These are phyloP conservation scores for Pseudogymnoascus sp. DNA, from an alignment of 2,329 filamentous ascomycete species.

Conservation along the genomic window DNA sequence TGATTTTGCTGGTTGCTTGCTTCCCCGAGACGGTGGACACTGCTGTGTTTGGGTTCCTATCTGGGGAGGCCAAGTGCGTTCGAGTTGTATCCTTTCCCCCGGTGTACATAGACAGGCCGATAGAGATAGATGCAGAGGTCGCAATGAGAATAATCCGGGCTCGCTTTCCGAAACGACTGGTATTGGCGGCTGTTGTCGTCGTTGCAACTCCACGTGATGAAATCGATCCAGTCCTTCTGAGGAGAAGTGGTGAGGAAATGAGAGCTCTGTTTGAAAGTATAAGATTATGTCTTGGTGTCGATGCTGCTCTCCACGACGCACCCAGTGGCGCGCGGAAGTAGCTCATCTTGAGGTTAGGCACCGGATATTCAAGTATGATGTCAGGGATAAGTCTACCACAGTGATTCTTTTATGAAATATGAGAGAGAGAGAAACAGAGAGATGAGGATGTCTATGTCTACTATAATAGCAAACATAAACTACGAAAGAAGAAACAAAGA, in stretches of 20 bases:
- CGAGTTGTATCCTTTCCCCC: background rate
- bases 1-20: background rate
- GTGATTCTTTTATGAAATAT: background rate
- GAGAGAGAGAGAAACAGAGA: background rate
- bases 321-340: background rate
- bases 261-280: background rate
- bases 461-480: background rate
- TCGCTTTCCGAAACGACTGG: background rate
- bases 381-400: background rate
- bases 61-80: background rate
- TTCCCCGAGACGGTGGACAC: conserved; percentile 1
- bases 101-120: background rate
- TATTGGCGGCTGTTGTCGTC: background rate
- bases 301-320: conserved; percentile 2
- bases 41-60: background rate
- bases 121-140: conserved; percentile 14
- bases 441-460: background rate
- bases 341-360: background rate
- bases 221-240: background rate
- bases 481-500: background rate
- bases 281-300: background rate
- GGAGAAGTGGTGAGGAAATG: background rate
- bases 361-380: background rate
- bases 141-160: conserved; percentile 3
- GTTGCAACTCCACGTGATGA: conserved; percentile 7